These are phyloP conservation scores for Geotrichum siamense DNA, from an alignment of 1,139 yeast species.

Conservation along the genomic window DNA sequence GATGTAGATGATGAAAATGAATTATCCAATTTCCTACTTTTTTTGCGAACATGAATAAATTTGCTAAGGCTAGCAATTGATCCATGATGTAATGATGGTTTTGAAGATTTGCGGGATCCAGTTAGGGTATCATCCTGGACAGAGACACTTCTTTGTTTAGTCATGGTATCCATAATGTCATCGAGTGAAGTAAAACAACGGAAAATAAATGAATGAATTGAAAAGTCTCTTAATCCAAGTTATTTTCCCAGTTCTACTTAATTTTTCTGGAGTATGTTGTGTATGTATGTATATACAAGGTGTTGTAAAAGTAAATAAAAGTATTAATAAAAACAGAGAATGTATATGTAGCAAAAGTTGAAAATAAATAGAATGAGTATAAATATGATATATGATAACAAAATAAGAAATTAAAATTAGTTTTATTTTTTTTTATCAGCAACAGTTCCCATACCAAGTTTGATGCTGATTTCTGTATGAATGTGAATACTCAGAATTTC, in stretches of 20 bases:
- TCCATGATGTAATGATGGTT: background rate
- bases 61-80: background rate
- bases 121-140: slow-evolving; percentile 2
- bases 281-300: no score
- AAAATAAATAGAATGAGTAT: background rate
- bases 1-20: slow-evolving; percentile 2
- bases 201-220: background rate
- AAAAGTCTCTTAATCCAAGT: background rate
- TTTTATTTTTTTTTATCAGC: background rate
- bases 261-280: no score
- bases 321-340: background rate
- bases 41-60: background rate
- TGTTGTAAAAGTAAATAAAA: background rate
- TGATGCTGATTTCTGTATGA: background rate
- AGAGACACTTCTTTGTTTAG: slow-evolving; percentile 2
- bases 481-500: background rate
- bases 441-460: background rate
- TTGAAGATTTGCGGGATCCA: background rate
- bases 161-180: background rate
- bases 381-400: background rate
- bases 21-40: no score
- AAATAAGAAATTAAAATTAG: background rate
- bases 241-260: background rate
- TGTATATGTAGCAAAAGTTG: slow-evolving; percentile 1
- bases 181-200: background rate